Evolutionary conservation across 1,139 yeast species (phyloP).

Genomic region (Diutina rugosa): DNA sequence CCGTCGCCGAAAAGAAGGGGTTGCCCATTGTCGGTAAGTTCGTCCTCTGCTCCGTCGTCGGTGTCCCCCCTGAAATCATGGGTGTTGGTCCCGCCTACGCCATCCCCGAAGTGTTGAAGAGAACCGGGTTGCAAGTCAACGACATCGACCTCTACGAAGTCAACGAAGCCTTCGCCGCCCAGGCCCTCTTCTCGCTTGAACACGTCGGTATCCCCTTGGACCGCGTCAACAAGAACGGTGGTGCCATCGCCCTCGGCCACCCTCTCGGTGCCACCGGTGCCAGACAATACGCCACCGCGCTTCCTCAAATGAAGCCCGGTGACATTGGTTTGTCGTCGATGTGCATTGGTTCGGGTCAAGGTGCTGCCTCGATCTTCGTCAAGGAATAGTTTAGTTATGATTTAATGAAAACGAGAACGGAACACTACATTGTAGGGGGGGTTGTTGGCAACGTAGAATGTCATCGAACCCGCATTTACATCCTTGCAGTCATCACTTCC

Average conservation of each 20-base stretch:
- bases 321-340: slow-evolving; percentile 84
- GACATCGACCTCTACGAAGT: slow-evolving; percentile 75
- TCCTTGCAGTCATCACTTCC: no score
- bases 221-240: slow-evolving; percentile 85
- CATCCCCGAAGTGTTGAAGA: slow-evolving; percentile 66
- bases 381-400: slow-evolving; percentile 34
- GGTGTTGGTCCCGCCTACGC: slow-evolving; percentile 96
- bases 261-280: slow-evolving; percentile 96
- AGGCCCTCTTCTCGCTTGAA: slow-evolving; percentile 66
- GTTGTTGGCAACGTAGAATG: no score
- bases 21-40: slow-evolving; percentile 62
- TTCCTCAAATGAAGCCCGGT: slow-evolving; percentile 69
- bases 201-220: slow-evolving; percentile 51
- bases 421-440: not conserved
- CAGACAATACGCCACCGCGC: slow-evolving; percentile 79
- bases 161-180: slow-evolving; percentile 95
- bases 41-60: slow-evolving; percentile 63
- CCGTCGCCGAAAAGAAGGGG: slow-evolving; percentile 67
- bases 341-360: slow-evolving; percentile 99
- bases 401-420: not conserved
- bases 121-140: slow-evolving; percentile 45
- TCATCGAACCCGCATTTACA: no score
- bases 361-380: slow-evolving; percentile 82
- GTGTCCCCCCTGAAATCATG: slow-evolving; percentile 96
- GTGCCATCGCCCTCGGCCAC: slow-evolving; percentile 93